Conservation (phyloP, 768 basidiomycete genomes). For the Pisolithus microcarpus region DNA sequence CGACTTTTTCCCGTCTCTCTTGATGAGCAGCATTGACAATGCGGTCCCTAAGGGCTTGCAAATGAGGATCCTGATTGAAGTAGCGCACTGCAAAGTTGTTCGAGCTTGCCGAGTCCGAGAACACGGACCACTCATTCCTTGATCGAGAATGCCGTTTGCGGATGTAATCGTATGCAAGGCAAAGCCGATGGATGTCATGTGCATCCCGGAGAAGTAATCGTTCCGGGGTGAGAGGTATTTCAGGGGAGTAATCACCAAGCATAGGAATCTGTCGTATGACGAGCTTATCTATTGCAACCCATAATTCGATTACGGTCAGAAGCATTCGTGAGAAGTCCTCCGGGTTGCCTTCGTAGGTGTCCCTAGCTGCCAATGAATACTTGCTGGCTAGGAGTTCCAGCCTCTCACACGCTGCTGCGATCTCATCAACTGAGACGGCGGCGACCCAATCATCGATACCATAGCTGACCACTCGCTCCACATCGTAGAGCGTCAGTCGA, state of each 20-base stretch:
- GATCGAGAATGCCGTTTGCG: constrained; percentile 17
- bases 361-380: constrained; percentile 22
- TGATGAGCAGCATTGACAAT: constrained; percentile 25
- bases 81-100: constrained; percentile 29
- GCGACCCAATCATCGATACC: constrained; percentile 29
- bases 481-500: constrained; percentile 27
- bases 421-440: constrained; percentile 7
- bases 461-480: constrained; percentile 28
- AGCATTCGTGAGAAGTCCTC: constrained; percentile 36
- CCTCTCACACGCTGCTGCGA: constrained; percentile 16
- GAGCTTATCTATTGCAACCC: constrained; percentile 37
- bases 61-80: constrained; percentile 15
- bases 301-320: constrained; percentile 30
- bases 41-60: constrained; percentile 15
- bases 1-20: constrained; percentile 13
- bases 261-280: constrained; percentile 29
- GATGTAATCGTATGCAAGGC: constrained; percentile 26
- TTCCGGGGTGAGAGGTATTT: constrained; percentile 33
- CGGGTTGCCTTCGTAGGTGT: constrained; percentile 28
- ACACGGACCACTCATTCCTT: constrained; percentile 24
- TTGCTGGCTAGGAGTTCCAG: constrained; percentile 21
- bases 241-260: constrained; percentile 39
- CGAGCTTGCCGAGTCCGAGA: constrained; percentile 13
- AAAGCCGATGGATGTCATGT: constrained; percentile 22
- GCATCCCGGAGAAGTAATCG: constrained; percentile 33